Percentiles rank a stretch among this genome's conserved stretches.
Evolutionary conservation across 225 moss, liverwort and hornwort genomes (phyloP).

Genomic region (Polytrichum commune): DNA sequence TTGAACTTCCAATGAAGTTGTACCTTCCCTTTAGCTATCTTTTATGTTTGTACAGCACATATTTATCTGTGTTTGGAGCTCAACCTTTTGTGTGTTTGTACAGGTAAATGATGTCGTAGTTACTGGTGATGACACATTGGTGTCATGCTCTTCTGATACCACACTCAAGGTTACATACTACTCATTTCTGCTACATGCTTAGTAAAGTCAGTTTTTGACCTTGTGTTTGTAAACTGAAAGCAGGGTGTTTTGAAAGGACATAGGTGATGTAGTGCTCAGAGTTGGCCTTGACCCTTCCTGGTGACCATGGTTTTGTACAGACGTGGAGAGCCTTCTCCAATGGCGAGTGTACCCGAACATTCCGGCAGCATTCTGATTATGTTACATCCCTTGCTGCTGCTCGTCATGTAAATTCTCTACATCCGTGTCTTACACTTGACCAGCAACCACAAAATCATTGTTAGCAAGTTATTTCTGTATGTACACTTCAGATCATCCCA

Average conservation of each 20-base stretch:
- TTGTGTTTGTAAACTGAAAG: not conserved
- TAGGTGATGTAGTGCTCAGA: too few species aligned
- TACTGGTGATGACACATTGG: conserved; percentile 74
- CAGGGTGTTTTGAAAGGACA: too few species aligned
- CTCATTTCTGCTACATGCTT: not conserved
- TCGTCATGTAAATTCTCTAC: conserved; percentile 51
- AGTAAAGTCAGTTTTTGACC: not conserved
- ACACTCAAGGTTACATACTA: conserved; percentile 62
- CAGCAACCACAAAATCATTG: too few species aligned
- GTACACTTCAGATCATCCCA: too few species aligned
- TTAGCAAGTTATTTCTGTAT: too few species aligned
- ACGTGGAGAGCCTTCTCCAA: conserved; percentile 83
- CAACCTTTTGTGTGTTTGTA: conserved; percentile 1
- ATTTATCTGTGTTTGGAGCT: not conserved
- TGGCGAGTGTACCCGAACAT: conserved; percentile 87
- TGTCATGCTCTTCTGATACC: conserved; percentile 93
- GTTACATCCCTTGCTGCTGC: conserved; percentile 84
- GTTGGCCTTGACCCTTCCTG: conserved; percentile 10
- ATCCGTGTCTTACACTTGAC: too few species aligned
- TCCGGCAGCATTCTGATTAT: conserved; percentile 94
- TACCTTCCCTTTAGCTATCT: not conserved
- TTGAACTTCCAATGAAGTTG: not conserved
- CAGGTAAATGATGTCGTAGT: conserved; percentile 95
- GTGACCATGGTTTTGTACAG: conserved; percentile 33
- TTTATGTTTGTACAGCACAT: too few species aligned